Conservation (phyloP, 2,329 filamentous ascomycete species). For the Massarina eburnea region DNA sequence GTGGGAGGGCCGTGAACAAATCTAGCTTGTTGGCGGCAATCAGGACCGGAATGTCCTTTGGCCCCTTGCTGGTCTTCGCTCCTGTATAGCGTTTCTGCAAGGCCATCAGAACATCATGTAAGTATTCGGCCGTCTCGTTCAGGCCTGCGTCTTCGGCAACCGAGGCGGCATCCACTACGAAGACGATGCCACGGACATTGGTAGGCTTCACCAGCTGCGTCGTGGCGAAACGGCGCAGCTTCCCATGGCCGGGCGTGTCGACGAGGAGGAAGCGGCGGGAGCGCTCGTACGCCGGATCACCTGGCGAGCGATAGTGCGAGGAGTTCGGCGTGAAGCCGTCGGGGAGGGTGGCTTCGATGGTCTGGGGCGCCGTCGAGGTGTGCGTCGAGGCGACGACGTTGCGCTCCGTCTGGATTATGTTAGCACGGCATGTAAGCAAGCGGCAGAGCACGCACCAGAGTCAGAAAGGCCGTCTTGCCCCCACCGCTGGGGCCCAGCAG, state of each 20-base stretch:
- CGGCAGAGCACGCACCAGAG: constrained; percentile 58
- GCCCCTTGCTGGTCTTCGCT: constrained; percentile 59
- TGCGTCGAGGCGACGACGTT: constrained; percentile 59
- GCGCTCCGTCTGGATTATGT: constrained; percentile 52
- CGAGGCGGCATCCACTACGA: constrained; percentile 79
- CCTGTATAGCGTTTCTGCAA: constrained; percentile 73
- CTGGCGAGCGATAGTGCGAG: constrained; percentile 65
- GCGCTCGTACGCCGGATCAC: constrained; percentile 60
- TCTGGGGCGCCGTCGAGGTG: constrained; percentile 44
- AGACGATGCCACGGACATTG: constrained; percentile 72
- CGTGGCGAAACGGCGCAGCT: constrained; percentile 75
- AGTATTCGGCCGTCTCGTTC: constrained; percentile 74
- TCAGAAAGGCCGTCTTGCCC: constrained; percentile 88
- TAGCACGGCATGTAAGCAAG: background rate
- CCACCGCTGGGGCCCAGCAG: constrained; percentile 77
- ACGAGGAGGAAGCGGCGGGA: constrained; percentile 71
- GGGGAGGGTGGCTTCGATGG: constrained; percentile 62
- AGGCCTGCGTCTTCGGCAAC: constrained; percentile 53
- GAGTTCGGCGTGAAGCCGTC: constrained; percentile 59
- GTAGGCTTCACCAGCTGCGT: constrained; percentile 50
- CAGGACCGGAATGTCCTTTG: constrained; percentile 69
- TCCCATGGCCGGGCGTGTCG: constrained; percentile 95
- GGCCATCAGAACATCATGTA: constrained; percentile 83
- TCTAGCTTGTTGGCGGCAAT: constrained; percentile 95
- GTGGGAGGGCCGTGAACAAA: constrained; percentile 87